phyloP scores from a whole-genome alignment of 2,329 filamentous ascomycete genomes.

The Fusarium heterosporum region DNA sequence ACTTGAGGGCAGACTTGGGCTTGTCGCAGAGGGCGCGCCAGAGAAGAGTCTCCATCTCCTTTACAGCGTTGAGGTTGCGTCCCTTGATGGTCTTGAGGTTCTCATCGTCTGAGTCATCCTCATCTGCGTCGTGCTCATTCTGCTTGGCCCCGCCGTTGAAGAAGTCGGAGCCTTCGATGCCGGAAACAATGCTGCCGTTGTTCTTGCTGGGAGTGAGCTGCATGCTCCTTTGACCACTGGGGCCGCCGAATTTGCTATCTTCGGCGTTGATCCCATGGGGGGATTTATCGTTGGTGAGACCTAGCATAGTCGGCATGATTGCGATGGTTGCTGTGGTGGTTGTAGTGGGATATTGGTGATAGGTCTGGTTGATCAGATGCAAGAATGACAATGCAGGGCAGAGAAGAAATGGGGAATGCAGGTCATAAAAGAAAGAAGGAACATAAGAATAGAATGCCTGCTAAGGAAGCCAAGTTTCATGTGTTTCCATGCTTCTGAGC shows the following conservation, averaged over 20 bases:
- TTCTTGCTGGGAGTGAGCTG: slow-evolving; percentile 33
- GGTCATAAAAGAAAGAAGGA: slow-evolving; percentile 25
- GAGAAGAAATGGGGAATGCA: slow-evolving; percentile 10
- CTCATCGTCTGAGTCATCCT: slow-evolving; percentile 42
- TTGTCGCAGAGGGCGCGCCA: slow-evolving; percentile 49
- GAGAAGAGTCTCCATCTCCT: slow-evolving; percentile 48
- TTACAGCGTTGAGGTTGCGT: slow-evolving; percentile 44
- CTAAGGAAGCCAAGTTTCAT: slow-evolving; percentile 25
- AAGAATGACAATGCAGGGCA: slow-evolving; percentile 1
- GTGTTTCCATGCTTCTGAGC: slow-evolving; percentile 40
- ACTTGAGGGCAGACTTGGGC: slow-evolving; percentile 46
- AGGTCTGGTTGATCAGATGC: slow-evolving; percentile 14
- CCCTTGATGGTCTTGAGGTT: slow-evolving; percentile 48
- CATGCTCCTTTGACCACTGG: slow-evolving; percentile 34
- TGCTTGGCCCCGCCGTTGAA: slow-evolving; percentile 43
- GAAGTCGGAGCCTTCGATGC: slow-evolving; percentile 44
- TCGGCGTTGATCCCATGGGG: slow-evolving; percentile 38
- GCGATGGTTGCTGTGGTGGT: slow-evolving; percentile 5
- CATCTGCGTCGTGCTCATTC: slow-evolving; percentile 39
- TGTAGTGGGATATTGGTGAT: slow-evolving; percentile 1
- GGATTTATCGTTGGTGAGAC: slow-evolving; percentile 45
- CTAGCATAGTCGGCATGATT: slow-evolving; percentile 47
- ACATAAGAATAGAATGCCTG: slow-evolving; percentile 2
- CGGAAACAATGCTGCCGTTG: slow-evolving; percentile 35
- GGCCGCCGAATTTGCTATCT: slow-evolving; percentile 31